A percentile compares a stretch with the other conserved stretches of the same genome.
Conservation (phyloP, 495 filamentous ascomycete genomes). For the Melanomma pulvis-pyrius region DNA sequence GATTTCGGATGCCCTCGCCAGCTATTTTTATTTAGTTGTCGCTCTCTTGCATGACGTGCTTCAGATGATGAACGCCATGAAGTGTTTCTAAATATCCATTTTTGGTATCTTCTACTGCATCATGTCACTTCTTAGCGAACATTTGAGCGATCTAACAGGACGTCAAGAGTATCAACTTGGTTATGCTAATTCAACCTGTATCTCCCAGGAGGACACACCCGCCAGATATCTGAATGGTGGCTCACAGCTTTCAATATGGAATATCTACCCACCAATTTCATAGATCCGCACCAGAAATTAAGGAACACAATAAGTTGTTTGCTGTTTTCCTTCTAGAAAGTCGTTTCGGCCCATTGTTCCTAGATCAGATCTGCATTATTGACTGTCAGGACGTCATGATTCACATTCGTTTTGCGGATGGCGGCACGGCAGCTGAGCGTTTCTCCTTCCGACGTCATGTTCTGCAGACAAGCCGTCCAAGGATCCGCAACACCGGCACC, state of each 20-base stretch:
- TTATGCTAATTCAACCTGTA: neutral
- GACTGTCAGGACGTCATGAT: slow-evolving; percentile 4
- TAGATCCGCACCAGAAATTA: neutral
- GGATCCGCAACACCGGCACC: neutral
- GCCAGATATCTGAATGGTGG: too few species aligned
- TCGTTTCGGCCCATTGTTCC: neutral
- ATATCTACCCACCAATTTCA: too few species aligned
- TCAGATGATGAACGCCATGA: slow-evolving; percentile 19
- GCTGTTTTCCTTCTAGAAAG: slow-evolving; percentile 17
- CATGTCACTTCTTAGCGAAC: neutral
- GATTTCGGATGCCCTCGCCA: neutral
- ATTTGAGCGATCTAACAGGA: neutral
- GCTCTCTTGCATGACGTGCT: slow-evolving; percentile 20
- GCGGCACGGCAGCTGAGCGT: neutral
- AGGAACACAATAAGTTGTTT: neutral
- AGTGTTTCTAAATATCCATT: slow-evolving; percentile 1
- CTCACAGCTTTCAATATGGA: too few species aligned
- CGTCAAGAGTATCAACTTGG: neutral
- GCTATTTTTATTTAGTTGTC: neutral
- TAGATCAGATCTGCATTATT: neutral
- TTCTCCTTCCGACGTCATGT: slow-evolving; percentile 3
- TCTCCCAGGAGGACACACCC: neutral
- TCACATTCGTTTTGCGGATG: neutral
- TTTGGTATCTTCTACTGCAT: slow-evolving; percentile 4
- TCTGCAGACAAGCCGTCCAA: neutral